Evolutionary conservation across 2,329 filamentous ascomycete genomes (phyloP).

Genomic region (Colletotrichum melonis): DNA sequence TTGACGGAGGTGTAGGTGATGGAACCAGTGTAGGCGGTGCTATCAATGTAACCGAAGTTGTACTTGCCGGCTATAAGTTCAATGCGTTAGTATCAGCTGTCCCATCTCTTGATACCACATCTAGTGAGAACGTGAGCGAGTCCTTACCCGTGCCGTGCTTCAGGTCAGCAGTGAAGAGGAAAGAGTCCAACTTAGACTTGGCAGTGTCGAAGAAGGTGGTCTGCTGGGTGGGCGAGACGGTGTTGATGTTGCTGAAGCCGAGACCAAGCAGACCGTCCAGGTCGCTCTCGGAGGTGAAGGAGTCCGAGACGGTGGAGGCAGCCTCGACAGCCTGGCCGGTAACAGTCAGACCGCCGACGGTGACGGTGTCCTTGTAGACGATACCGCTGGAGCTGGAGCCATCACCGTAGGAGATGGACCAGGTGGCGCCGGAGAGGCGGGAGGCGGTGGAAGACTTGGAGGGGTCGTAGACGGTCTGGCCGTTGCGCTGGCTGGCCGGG

Average conservation of each 20-base stretch:
- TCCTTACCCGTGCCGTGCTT: slow-evolving; percentile 31
- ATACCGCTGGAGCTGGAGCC: slow-evolving; percentile 44
- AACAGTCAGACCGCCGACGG: slow-evolving; percentile 43
- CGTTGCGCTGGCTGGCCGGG: slow-evolving; percentile 36
- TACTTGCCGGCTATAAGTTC: slow-evolving; percentile 48
- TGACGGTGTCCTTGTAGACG: slow-evolving; percentile 46
- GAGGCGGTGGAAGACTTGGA: slow-evolving; percentile 43
- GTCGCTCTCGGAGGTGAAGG: slow-evolving; percentile 40
- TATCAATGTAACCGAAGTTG: slow-evolving; percentile 63
- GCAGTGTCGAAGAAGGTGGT: slow-evolving; percentile 42
- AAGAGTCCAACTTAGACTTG: slow-evolving; percentile 30
- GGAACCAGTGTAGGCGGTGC: slow-evolving; percentile 63
- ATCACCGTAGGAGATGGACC: slow-evolving; percentile 48
- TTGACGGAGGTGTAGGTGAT: slow-evolving; percentile 69
- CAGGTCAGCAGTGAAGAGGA: slow-evolving; percentile 36
- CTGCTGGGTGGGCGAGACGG: slow-evolving; percentile 45
- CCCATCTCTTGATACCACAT: slow-evolving; percentile 43
- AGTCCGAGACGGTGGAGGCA: slow-evolving; percentile 40
- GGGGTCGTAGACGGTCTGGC: slow-evolving; percentile 45
- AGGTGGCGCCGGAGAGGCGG: slow-evolving; percentile 41
- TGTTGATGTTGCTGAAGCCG: slow-evolving; percentile 63
- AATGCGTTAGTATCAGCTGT: not conserved
- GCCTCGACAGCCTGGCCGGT: slow-evolving; percentile 45
- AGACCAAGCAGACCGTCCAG: slow-evolving; percentile 75
- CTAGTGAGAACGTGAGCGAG: slow-evolving; percentile 53